These are phyloP conservation scores for Aspergillus cavernicola DNA, from an alignment of 495 filamentous ascomycete species.

Conservation along the genomic window DNA sequence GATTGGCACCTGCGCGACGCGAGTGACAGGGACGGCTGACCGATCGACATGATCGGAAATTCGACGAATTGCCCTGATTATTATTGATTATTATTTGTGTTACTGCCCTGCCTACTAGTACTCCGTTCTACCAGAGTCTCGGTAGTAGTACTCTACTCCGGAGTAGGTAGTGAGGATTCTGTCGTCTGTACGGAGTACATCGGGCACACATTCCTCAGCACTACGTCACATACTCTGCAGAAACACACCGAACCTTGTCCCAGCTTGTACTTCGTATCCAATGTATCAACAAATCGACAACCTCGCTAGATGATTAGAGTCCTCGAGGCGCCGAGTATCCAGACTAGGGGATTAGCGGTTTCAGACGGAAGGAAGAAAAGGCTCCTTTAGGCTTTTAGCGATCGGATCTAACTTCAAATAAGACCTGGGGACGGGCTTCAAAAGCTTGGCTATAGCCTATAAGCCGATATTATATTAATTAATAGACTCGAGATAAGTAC, in stretches of 20 bases:
- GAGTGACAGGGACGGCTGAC: constrained; percentile 9
- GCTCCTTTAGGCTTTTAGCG: neutral
- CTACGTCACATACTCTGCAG: constrained; percentile 1
- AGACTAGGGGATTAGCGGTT: neutral
- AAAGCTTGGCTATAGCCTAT: constrained; percentile 1
- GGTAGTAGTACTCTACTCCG: no score
- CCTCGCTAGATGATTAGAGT: no score
- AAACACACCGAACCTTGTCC: neutral
- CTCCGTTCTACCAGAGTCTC: no score
- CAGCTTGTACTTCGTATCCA: neutral
- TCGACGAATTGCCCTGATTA: neutral
- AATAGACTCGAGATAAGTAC: neutral
- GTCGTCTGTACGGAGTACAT: no score
- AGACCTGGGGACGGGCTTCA: neutral
- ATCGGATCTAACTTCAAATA: neutral
- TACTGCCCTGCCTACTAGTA: no score
- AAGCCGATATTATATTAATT: no score
- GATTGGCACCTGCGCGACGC: neutral
- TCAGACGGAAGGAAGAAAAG: neutral
- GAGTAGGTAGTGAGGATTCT: no score
- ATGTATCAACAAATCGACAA: neutral
- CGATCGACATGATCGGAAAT: neutral
- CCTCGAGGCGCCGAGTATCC: no score
- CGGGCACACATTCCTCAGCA: neutral
- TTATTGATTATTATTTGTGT: no score